phyloP scores from a whole-genome alignment of 75 land plant genomes.

The Picea glauca region DNA sequence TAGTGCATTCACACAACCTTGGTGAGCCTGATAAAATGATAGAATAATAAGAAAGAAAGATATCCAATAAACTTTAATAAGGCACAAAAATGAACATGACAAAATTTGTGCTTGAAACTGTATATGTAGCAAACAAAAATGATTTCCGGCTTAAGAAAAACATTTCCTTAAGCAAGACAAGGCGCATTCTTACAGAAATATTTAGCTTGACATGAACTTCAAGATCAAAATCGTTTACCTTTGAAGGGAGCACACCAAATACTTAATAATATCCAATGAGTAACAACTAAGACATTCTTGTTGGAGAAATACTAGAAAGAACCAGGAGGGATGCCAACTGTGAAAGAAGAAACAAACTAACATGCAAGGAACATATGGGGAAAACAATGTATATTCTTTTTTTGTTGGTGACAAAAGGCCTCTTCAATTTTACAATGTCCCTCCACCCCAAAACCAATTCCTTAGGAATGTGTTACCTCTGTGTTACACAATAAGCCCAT shows the following conservation, averaged over 20 bases:
- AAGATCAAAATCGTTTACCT: neutral
- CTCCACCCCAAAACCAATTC: neutral
- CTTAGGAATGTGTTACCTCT: neutral
- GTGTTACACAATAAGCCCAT: conserved; percentile 2
- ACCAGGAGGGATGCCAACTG: neutral
- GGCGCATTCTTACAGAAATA: neutral
- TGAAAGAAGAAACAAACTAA: neutral
- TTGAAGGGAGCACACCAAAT: neutral
- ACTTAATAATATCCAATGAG: neutral
- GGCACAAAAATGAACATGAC: neutral
- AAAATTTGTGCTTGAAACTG: neutral
- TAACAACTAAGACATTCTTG: neutral
- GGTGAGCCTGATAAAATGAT: conserved; percentile 67
- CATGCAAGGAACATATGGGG: neutral
- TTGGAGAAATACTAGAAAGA: neutral
- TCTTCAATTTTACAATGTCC: neutral
- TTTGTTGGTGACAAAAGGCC: neutral
- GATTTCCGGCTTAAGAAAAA: too few relatives aligned
- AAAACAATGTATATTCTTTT: neutral
- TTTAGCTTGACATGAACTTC: conserved; percentile 3
- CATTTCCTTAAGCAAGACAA: neutral
- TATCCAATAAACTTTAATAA: neutral
- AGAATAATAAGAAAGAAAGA: neutral
- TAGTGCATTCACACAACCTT: conserved; percentile 91
- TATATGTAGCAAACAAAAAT: neutral